These are phyloP conservation scores for Cucumis hystrix DNA, from an alignment of 306 rosid species.

Conservation along the genomic window DNA sequence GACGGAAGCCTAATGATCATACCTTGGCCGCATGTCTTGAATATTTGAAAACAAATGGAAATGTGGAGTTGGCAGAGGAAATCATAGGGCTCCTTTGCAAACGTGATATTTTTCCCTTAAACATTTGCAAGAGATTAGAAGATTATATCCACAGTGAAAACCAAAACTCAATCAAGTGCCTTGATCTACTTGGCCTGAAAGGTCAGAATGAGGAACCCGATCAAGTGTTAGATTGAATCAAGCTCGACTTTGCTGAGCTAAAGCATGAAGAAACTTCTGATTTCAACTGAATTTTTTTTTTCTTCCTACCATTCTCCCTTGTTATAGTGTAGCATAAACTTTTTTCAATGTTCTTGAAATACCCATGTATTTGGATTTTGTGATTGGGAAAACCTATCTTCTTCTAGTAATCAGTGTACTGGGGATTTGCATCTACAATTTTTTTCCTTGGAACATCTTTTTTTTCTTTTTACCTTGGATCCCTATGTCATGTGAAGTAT, in stretches of 20 bases:
- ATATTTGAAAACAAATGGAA: slow-evolving; percentile 41
- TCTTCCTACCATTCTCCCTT: neutral
- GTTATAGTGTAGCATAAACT: neutral
- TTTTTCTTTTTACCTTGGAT: no score
- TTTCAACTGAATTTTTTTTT: neutral
- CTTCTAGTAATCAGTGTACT: neutral
- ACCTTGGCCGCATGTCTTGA: slow-evolving; percentile 34
- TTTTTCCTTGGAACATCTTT: no score
- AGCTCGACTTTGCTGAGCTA: neutral
- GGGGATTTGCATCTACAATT: neutral
- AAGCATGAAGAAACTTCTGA: neutral
- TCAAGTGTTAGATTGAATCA: slow-evolving; percentile 3
- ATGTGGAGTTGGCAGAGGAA: slow-evolving; percentile 34
- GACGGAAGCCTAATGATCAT: slow-evolving; percentile 16
- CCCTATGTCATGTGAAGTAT: no score
- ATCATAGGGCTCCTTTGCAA: slow-evolving; percentile 22
- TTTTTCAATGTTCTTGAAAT: neutral
- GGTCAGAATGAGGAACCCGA: slow-evolving; percentile 2
- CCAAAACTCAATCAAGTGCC: slow-evolving; percentile 11
- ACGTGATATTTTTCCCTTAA: slow-evolving; percentile 3
- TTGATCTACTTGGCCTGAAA: slow-evolving; percentile 14
- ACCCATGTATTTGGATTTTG: neutral
- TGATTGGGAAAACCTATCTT: neutral
- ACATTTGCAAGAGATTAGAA: slow-evolving; percentile 16
- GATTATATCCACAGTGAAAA: slow-evolving; percentile 20